Conservation (phyloP, 345 rosid genomes). For the Gossypioides kirkii region DNA sequence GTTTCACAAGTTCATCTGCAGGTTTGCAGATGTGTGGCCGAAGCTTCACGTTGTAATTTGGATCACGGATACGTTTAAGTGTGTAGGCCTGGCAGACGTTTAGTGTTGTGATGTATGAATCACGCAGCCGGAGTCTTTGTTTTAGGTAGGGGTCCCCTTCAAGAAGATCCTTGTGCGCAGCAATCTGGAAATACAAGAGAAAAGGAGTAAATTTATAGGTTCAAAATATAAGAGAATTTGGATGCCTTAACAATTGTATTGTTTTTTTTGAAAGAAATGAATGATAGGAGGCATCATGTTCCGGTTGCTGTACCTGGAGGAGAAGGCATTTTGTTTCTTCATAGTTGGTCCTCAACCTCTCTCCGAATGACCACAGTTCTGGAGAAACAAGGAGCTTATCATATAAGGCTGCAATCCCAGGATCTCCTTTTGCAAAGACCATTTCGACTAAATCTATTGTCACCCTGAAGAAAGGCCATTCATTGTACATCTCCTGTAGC, state of each 20-base stretch:
- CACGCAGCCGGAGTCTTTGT: conserved; percentile 89
- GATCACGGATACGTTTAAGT: conserved; percentile 81
- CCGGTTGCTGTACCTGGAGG: conserved; percentile 55
- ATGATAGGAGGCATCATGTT: not conserved
- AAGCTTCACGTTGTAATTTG: conserved; percentile 60
- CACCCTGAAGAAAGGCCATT: conserved; percentile 95
- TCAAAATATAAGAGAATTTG: not conserved
- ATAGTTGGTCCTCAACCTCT: conserved; percentile 54
- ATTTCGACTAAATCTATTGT: conserved; percentile 94
- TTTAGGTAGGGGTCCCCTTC: conserved; percentile 94
- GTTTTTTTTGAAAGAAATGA: conserved; percentile 44
- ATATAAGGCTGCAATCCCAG: conserved; percentile 76
- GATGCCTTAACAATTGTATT: not conserved
- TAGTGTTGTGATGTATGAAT: conserved; percentile 92
- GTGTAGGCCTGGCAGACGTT: conserved; percentile 96
- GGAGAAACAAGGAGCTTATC: conserved; percentile 86
- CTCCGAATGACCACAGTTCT: conserved; percentile 75
- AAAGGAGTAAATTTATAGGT: not conserved
- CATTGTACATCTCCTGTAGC: conserved; percentile 86
- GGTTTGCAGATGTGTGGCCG: conserved; percentile 83
- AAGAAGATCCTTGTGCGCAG: conserved; percentile 90
- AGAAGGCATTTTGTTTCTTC: conserved; percentile 82
- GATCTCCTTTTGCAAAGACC: conserved; percentile 99
- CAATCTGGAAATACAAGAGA: conserved; percentile 45
- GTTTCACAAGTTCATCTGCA: conserved; percentile 63